Percentiles rank a stretch among this genome's conserved stretches.
Conservation (phyloP, 306 rosid genomes). For the Styphnolobium japonicum region DNA sequence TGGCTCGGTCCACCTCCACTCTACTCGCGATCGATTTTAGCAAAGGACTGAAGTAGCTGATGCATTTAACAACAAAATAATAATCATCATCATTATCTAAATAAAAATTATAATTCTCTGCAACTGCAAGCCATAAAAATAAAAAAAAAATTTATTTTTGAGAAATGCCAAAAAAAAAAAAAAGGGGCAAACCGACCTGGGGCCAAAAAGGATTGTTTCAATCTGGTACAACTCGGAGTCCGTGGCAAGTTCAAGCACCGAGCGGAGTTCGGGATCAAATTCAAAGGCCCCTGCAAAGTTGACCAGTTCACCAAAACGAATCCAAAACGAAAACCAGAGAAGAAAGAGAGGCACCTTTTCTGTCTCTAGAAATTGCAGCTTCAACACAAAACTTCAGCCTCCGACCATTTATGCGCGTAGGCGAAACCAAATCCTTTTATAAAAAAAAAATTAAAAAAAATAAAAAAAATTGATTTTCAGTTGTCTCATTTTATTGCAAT, state of each 20-base stretch:
- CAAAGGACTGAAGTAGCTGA: constrained; percentile 94
- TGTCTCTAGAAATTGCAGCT: constrained; percentile 44
- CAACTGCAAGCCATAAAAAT: not conserved
- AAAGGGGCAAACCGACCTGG: constrained; percentile 42
- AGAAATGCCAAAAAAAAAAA: not conserved
- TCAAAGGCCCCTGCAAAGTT: constrained; percentile 49
- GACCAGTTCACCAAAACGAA: not conserved
- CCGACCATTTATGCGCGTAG: constrained; percentile 25
- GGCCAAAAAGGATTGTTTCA: constrained; percentile 80
- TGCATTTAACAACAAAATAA: constrained; percentile 1
- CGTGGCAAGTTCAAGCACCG: constrained; percentile 83
- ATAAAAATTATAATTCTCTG: not conserved
- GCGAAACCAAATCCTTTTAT: constrained; percentile 25
- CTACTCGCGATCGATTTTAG: constrained; percentile 64
- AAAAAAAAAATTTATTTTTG: no score
- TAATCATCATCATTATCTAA: not conserved
- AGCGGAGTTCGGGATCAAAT: constrained; percentile 74
- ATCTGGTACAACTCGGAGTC: constrained; percentile 77
- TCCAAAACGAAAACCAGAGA: not conserved
- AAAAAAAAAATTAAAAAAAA: not conserved
- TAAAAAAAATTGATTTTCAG: no score
- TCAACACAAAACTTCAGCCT: constrained; percentile 42
- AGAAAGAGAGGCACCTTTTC: constrained; percentile 34
- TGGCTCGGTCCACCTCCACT: constrained; percentile 54
- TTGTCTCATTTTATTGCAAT: no score